Evolutionary conservation across 257 asterid genomes (phyloP), one percentile per base, ranked within the genome.

Genomic region (Cynanchum wilfordii): DNA sequence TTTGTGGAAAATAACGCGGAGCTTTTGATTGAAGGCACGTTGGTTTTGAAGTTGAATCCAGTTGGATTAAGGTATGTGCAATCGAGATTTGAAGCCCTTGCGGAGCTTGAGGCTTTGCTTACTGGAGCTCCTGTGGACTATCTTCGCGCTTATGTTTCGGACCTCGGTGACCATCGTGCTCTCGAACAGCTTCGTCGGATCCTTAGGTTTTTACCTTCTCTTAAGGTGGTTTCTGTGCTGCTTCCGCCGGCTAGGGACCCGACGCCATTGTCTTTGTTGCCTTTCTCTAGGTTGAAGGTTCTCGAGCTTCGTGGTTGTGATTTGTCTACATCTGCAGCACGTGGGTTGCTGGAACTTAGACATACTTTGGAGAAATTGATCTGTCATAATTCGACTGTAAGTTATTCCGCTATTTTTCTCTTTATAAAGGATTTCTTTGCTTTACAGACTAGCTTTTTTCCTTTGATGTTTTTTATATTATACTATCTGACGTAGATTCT

Each of bases 51-150:
- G 81, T 82, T 91, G 85, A 94, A 94, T 73, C 98, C 97, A 2
- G 90, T 91, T 5, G 98, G 98, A 20, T 80, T 94, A 73, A 86
- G 93, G 8, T 94, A 91, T 77, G 98, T 94, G 60, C 89, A 91
- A 68, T 94, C 98, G 12, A 80, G 96, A 78, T 87, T 94, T 19
- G 96, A 94, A 72, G 94, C 96, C 29, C 67, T 94, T 70, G 86
- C 82, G 80, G 98, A 91, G 87, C 87, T 94, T 24, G 98, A 94
- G 80, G 83, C 93, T 75, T 83, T 94, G 81, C 76, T 89, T 45
- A 69, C 90, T 66, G 97, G 97, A 44, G 98, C 98, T 68, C 98
- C 98, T 38, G 96, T 94, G 36, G 98, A 94, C 84, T 94, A 94
- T 80, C 79, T 94, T 77, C 91, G 99, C 40, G 99, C 99, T 2